phyloP scores from a whole-genome alignment of 768 basidiomycete genomes.

The Lactarius quietus region DNA sequence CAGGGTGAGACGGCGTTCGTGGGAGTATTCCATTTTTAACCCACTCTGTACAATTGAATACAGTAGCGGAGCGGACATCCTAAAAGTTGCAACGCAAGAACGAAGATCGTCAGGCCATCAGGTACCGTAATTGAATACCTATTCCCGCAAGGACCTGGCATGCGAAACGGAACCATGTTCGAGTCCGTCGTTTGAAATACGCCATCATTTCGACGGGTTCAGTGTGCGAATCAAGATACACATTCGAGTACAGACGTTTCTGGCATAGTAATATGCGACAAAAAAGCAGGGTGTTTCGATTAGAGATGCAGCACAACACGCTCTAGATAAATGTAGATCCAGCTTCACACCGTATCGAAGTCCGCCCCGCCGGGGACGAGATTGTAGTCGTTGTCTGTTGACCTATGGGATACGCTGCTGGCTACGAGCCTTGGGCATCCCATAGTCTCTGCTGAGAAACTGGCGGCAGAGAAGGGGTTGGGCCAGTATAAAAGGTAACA shows the following conservation, averaged over 20 bases:
- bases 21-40: neutral
- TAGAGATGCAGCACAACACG: neutral
- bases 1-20: neutral
- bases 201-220: neutral
- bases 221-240: neutral
- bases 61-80: neutral
- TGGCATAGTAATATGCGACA: neutral
- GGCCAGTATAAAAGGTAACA: constrained; percentile 65
- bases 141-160: neutral
- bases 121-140: too few species aligned
- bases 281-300: neutral
- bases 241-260: neutral
- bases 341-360: constrained; percentile 6
- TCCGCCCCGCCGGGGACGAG: constrained; percentile 29
- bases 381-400: constrained; percentile 43
- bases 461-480: constrained; percentile 48
- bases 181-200: neutral
- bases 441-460: constrained; percentile 34
- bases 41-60: neutral
- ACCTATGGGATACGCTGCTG: constrained; percentile 23
- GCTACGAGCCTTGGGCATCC: constrained; percentile 41
- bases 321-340: neutral
- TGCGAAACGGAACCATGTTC: neutral
- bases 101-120: neutral
- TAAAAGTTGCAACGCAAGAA: neutral